Conservation (phyloP, 805 yeast species). For the Wickerhamiella musiphila region DNA sequence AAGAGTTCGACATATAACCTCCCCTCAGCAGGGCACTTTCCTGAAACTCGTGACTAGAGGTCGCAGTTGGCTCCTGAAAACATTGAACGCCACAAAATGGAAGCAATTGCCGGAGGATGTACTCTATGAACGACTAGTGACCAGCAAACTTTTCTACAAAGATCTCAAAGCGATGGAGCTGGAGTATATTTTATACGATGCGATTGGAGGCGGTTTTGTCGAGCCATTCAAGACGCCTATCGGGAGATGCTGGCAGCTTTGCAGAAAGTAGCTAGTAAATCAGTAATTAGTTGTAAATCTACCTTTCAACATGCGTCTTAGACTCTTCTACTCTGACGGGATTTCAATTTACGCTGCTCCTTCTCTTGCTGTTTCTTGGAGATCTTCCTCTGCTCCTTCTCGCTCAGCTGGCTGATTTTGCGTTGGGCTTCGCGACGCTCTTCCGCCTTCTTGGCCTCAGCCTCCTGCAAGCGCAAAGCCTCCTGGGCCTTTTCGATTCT, state of each 20-base stretch:
- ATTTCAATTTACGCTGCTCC: slow-evolving; percentile 49
- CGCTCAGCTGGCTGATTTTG: slow-evolving; percentile 46
- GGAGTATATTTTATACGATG: slow-evolving; percentile 38
- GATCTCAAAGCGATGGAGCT: slow-evolving; percentile 35
- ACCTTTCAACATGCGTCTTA: not conserved
- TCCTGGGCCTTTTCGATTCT: slow-evolving; percentile 59
- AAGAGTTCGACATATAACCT: slow-evolving; percentile 19
- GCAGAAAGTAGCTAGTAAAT: slow-evolving; percentile 30
- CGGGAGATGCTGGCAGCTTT: slow-evolving; percentile 41
- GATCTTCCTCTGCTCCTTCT: slow-evolving; percentile 62
- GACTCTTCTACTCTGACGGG: slow-evolving; percentile 8
- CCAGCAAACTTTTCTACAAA: slow-evolving; percentile 22
- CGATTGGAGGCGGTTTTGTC: slow-evolving; percentile 35
- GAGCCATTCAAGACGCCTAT: slow-evolving; percentile 44
- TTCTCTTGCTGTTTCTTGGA: slow-evolving; percentile 68
- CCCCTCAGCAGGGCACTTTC: slow-evolving; percentile 24
- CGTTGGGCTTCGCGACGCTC: slow-evolving; percentile 37
- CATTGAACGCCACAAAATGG: slow-evolving; percentile 17
- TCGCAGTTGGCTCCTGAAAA: slow-evolving; percentile 22
- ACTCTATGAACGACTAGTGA: slow-evolving; percentile 18
- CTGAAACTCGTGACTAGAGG: slow-evolving; percentile 19
- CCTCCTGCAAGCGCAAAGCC: slow-evolving; percentile 44
- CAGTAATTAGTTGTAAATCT: too few species aligned
- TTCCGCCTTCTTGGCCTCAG: slow-evolving; percentile 46
- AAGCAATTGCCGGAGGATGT: slow-evolving; percentile 23